Conservation (phyloP, 306 rosid species). For the Phaseolus lunatus region DNA sequence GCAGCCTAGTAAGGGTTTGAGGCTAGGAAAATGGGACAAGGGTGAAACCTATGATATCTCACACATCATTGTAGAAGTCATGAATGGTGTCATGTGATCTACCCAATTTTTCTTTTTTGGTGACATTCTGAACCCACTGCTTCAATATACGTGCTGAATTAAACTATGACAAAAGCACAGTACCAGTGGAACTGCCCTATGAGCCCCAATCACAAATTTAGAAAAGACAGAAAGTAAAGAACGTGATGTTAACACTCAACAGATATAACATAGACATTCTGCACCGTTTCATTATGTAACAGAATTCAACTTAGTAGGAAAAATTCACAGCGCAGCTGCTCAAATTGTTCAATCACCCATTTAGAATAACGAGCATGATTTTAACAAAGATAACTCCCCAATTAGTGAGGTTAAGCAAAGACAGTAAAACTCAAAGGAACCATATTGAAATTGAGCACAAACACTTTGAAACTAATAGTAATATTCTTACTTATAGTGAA, state of each 20-base stretch:
- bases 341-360: not conserved
- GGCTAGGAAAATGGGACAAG: not conserved
- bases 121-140: not conserved
- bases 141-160: not conserved
- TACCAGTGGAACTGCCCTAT: not conserved
- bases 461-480: not conserved
- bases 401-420: slow-evolving; percentile 19
- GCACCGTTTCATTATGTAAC: not conserved
- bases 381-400: slow-evolving; percentile 22
- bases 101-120: not conserved
- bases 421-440: too few relatives aligned
- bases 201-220: not conserved
- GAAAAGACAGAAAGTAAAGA: not conserved
- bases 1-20: not conserved
- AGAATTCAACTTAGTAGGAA: not conserved
- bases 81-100: not conserved
- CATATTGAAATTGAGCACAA: not conserved
- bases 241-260: not conserved
- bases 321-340: not conserved
- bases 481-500: too few relatives aligned
- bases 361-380: not conserved
- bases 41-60: not conserved
- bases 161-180: not conserved
- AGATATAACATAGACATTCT: not conserved
- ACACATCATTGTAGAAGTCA: not conserved